A percentile compares a stretch with the other conserved stretches of the same genome.
These are phyloP conservation scores for Pholiota microspora DNA, from an alignment of 768 basidiomycete species.

Conservation along the genomic window DNA sequence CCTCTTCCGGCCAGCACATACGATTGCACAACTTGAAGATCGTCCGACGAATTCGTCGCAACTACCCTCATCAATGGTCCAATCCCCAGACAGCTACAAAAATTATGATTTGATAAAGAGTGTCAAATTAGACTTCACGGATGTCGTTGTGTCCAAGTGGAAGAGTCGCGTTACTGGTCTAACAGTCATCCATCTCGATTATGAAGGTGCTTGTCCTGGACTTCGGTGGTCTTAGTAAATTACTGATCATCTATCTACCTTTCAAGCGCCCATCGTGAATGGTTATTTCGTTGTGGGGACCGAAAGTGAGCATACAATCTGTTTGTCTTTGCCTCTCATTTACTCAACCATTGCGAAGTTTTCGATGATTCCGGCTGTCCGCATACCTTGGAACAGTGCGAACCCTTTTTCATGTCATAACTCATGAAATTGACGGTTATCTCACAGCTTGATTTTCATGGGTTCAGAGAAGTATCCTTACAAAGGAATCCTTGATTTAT, in stretches of 20 bases:
- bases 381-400: conserved; percentile 91
- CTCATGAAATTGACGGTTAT: conserved; percentile 5
- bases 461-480: conserved; percentile 95
- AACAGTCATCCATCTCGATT: conserved; percentile 86
- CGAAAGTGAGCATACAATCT: conserved; percentile 57
- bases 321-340: not conserved
- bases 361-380: conserved; percentile 95
- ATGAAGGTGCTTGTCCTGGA: conserved; percentile 67
- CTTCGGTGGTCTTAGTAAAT: not conserved
- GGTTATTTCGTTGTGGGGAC: conserved; percentile 90
- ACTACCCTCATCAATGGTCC: conserved; percentile 25
- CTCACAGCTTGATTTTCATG: conserved; percentile 80
- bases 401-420: not conserved
- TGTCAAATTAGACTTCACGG: conserved; percentile 75
- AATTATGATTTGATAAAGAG: conserved; percentile 84
- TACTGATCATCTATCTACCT: conserved; percentile 15
- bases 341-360: conserved; percentile 42
- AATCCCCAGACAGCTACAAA: conserved; percentile 45
- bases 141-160: conserved; percentile 86
- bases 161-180: conserved; percentile 84
- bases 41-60: conserved; percentile 5
- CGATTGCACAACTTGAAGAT: conserved; percentile 13
- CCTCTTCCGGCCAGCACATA: conserved; percentile 28
- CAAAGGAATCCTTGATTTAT: conserved; percentile 92
- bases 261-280: conserved; percentile 79